Conservation (phyloP, 108 stramenopile genomes). For the Skeletonema grethae region DNA sequence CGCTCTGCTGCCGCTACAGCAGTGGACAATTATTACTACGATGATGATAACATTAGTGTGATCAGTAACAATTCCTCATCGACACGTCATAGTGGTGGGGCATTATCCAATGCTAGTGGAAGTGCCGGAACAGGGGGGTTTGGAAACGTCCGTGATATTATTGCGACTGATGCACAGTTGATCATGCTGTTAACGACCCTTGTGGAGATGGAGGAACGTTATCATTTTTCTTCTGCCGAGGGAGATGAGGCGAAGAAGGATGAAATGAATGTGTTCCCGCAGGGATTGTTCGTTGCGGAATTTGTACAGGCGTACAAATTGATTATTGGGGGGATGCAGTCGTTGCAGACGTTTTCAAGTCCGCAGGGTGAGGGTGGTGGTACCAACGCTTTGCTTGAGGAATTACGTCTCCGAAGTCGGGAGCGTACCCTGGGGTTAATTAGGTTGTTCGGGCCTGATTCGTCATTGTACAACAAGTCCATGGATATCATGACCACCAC, state of each 20-base stretch:
- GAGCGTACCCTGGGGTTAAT: conserved; percentile 40
- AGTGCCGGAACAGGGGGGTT: background rate
- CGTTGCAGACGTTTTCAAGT: conserved; percentile 31
- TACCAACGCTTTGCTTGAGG: background rate
- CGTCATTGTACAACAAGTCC: conserved; percentile 8
- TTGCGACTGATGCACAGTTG: conserved; percentile 43
- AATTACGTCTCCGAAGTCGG: conserved; percentile 19
- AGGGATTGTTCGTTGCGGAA: conserved; percentile 36
- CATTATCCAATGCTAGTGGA: background rate
- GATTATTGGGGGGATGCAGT: conserved; percentile 49
- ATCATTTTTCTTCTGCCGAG: conserved; percentile 3
- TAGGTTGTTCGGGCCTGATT: conserved; percentile 36
- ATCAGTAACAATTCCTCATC: conserved; percentile 26
- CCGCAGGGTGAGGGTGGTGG: background rate
- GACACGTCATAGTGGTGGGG: conserved; percentile 24
- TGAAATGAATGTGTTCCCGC: conserved; percentile 4
- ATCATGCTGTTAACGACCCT: conserved; percentile 46
- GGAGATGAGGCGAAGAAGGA: conserved; percentile 8
- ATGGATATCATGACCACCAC: background rate
- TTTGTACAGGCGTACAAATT: conserved; percentile 46
- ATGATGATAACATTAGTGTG: conserved; percentile 38
- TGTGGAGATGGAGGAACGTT: conserved; percentile 41
- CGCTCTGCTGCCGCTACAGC: conserved; percentile 8
- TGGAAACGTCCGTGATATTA: conserved; percentile 25
- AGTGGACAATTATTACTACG: conserved; percentile 10